Base-by-base conservation (phyloP, 2,329 filamentous ascomycete species). In the Pseudogymnoascus sp. region DNA sequence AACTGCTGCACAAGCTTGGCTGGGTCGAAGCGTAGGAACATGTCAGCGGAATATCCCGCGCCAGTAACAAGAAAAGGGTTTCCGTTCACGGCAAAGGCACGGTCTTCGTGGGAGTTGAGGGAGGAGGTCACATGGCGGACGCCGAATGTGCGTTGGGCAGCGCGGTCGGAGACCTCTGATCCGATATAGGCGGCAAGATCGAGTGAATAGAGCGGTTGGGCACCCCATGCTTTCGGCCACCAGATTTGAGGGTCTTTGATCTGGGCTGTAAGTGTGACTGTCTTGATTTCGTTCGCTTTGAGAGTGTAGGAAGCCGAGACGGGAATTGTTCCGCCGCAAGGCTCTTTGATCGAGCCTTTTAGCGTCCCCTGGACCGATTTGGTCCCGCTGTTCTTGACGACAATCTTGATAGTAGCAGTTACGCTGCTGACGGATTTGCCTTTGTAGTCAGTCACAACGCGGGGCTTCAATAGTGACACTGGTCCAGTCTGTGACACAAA, bases 191-290 rank as follows among this genome's bases (percentile, higher is more conserved):
- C 62, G 5, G 62, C 29, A 29, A 63, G 2, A 61, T 63, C 10
- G 34, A 61, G 29, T 1, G 54, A 18, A 31, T 85, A 85, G 5
- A 85, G 70, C 0, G 81, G 81, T 67, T 85, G 85, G 0, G 73
- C 67, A 1, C 85, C 85, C 84, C 84, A 87, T 60, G 77, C 74
- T 42, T 77, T 79, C 0, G 85, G 84, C 84, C 84, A 87, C 85
- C 85, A 88, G 11, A 86, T 75, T 11, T 77, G 68, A 0, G 83
- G 80, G 1, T 78, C 72, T 0, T 73, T 61, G 11, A 86, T 66
- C 1, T 70, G 69, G 1, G 74, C 71, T 1, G 70, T 68, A 1
- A 83, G 64, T 0, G 70, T 68, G 0, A 83, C 62, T 0, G 79
- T 77, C 7, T 72, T 74, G 12, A 72, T 73, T 63, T 77, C 70